Percentiles rank a stretch among this genome's conserved stretches.
Evolutionary conservation across 805 yeast species (phyloP).

Genomic region (Starmerella apicola): DNA sequence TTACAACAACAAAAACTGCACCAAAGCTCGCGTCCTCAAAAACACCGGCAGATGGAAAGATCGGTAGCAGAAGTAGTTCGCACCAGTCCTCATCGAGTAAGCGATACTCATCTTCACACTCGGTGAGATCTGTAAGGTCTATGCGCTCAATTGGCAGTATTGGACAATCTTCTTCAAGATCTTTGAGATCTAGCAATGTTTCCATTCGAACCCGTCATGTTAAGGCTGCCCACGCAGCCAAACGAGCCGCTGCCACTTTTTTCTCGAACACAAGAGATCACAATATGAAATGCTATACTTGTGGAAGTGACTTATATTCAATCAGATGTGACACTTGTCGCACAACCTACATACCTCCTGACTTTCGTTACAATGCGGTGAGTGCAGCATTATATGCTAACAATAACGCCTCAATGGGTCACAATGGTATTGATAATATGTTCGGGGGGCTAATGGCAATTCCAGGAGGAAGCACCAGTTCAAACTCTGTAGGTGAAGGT

Average conservation of each 20-base stretch:
- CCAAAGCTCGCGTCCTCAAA: too few species aligned
- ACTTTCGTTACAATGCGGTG: conserved; percentile 9
- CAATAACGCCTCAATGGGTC: neutral
- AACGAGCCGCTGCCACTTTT: conserved; percentile 12
- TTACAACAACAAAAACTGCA: too few species aligned
- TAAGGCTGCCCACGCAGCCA: conserved; percentile 16
- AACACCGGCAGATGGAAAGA: too few species aligned
- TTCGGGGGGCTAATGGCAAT: neutral
- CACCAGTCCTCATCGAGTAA: neutral
- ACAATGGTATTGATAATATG: neutral
- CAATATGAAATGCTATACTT: conserved; percentile 17
- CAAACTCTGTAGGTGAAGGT: neutral
- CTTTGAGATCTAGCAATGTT: conserved; percentile 5
- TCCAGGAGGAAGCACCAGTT: neutral
- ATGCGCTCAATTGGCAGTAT: neutral
- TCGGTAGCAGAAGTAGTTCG: too few species aligned
- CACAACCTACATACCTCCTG: conserved; percentile 19
- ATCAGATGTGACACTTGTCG: conserved; percentile 17
- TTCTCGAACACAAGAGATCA: conserved; percentile 8
- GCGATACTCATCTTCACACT: neutral
- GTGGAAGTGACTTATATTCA: conserved; percentile 15
- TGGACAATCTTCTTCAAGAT: conserved; percentile 6
- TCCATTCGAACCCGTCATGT: conserved; percentile 6
- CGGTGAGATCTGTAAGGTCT: conserved; percentile 4
- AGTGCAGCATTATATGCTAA: conserved; percentile 6